phyloP scores from a whole-genome alignment of 257 asterid species.

The Ilex aquifolium region DNA sequence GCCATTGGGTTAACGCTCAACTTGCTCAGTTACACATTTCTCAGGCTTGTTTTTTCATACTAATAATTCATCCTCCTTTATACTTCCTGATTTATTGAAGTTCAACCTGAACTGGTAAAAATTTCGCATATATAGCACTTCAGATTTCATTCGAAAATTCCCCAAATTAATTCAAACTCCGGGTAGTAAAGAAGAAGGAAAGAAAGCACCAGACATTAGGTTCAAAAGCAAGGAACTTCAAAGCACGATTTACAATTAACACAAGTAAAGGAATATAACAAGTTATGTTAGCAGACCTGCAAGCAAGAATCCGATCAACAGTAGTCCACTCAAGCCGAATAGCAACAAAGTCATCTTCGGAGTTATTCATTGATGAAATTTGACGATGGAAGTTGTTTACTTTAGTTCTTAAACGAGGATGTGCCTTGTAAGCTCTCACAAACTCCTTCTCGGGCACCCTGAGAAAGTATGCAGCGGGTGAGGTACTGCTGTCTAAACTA shows the following conservation, averaged over 20 bases:
- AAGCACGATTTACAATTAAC: not conserved
- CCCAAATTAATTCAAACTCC: slow-evolving; percentile 6
- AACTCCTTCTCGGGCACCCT: slow-evolving; percentile 96
- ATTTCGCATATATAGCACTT: too few species aligned
- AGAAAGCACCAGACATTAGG: not conserved
- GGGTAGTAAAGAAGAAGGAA: not conserved
- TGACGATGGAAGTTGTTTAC: slow-evolving; percentile 79
- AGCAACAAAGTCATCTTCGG: slow-evolving; percentile 75
- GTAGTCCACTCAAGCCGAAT: slow-evolving; percentile 96
- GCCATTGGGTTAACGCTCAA: too few species aligned
- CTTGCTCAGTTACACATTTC: not conserved
- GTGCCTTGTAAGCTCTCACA: slow-evolving; percentile 76
- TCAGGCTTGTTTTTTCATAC: too few species aligned
- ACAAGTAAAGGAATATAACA: not conserved
- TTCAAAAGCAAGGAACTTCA: not conserved
- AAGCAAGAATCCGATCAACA: slow-evolving; percentile 79
- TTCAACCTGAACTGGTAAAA: not conserved
- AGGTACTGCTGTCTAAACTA: not conserved
- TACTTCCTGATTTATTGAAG: slow-evolving; percentile 5
- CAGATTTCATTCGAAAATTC: not conserved
- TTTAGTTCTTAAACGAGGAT: slow-evolving; percentile 84
- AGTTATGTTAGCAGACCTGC: slow-evolving; percentile 48
- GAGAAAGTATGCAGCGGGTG: slow-evolving; percentile 19
- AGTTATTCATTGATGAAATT: slow-evolving; percentile 54
- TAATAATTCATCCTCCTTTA: not conserved